phyloP scores from a whole-genome alignment of 2,329 filamentous ascomycete species.

The Scedosporium dehoogii region DNA sequence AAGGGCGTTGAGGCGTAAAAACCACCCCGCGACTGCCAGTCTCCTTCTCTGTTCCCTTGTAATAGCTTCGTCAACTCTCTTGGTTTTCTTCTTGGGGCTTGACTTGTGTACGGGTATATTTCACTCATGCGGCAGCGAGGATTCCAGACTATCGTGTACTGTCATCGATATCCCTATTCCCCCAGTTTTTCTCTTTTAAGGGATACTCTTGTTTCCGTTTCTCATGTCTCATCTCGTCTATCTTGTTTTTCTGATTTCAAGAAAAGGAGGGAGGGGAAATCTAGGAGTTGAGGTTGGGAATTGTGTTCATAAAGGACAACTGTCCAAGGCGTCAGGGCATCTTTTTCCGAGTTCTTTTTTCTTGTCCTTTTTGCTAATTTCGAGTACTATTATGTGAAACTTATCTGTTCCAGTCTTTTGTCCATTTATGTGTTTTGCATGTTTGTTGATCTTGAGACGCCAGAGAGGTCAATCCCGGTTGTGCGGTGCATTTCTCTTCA shows the following conservation, averaged over 20 bases:
- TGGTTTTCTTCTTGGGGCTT: neutral
- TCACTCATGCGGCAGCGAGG: neutral
- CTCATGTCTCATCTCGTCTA: neutral
- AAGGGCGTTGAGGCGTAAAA: constrained; percentile 17
- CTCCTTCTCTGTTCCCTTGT: neutral
- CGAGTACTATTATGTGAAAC: no score
- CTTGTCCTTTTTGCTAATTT: no score
- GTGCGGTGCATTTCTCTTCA: no score
- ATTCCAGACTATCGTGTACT: neutral
- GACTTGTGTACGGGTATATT: neutral
- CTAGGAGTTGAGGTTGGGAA: constrained; percentile 1
- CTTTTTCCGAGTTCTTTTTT: no score
- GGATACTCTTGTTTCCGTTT: neutral
- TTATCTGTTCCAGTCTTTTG: no score
- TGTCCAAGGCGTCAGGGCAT: no score
- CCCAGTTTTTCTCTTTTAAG: neutral
- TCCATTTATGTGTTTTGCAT: no score
- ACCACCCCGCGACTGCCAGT: neutral
- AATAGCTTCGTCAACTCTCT: neutral
- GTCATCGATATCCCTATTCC: neutral
- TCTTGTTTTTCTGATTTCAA: neutral
- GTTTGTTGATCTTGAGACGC: no score
- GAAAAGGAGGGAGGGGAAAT: neutral
- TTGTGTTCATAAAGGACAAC: no score
- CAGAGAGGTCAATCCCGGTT: no score